A percentile compares a stretch with the other conserved stretches of the same genome.
These are phyloP conservation scores for Zymoseptoria ardabiliae DNA, from an alignment of 2,329 filamentous ascomycete genomes.

Conservation along the genomic window DNA sequence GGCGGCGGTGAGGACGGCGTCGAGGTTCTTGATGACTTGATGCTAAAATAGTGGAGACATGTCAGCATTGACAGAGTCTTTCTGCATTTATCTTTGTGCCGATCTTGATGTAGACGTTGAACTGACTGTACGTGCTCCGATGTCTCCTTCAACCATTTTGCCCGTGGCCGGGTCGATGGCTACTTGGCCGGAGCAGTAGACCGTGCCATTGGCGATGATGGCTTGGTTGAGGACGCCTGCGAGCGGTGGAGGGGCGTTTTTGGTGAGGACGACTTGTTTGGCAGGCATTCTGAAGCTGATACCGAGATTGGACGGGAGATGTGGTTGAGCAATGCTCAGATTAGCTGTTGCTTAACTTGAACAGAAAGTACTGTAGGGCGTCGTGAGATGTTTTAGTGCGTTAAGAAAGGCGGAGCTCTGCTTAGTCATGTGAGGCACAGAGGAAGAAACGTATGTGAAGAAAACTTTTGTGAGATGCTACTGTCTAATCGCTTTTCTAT, in stretches of 20 bases:
- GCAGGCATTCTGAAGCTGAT: constrained; percentile 12
- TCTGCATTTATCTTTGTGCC: not conserved
- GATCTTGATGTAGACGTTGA: not conserved
- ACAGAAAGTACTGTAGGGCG: not conserved
- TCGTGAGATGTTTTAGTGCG: not conserved
- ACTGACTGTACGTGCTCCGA: constrained; percentile 48
- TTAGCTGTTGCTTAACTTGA: not conserved
- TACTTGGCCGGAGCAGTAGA: constrained; percentile 63
- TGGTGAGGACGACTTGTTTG: constrained; percentile 22
- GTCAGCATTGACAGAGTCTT: not conserved
- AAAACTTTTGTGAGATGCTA: not conserved
- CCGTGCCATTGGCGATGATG: constrained; percentile 49
- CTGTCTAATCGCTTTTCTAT: not conserved
- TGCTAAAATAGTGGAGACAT: constrained; percentile 27
- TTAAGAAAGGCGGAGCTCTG: not conserved
- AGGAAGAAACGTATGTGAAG: not conserved
- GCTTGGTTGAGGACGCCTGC: constrained; percentile 28
- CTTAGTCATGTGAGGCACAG: not conserved
- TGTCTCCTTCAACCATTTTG: constrained; percentile 49
- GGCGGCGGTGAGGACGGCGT: constrained; percentile 52
- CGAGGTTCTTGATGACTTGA: constrained; percentile 53
- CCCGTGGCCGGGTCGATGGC: constrained; percentile 50
- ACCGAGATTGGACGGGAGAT: not conserved
- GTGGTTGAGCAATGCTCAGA: not conserved
- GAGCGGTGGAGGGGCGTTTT: constrained; percentile 22